Percentiles rank a stretch among this genome's conserved stretches.
phyloP scores from a whole-genome alignment of 768 basidiomycete genomes.

The Tylopilus intermedius region DNA sequence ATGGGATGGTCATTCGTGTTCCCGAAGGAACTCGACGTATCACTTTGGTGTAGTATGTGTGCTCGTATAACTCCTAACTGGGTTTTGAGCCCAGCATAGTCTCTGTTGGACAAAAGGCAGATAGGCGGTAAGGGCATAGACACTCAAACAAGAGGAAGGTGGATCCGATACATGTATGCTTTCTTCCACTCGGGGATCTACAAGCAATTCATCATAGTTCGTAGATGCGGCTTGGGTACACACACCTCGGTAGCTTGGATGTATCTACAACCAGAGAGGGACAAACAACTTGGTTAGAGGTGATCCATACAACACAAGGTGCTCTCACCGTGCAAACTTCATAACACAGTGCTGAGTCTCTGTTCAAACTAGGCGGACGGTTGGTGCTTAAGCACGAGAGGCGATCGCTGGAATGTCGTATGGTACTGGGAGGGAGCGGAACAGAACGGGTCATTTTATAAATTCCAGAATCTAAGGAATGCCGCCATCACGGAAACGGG shows the following conservation, averaged over 20 bases:
- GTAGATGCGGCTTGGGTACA: background rate
- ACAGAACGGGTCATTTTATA: constrained; percentile 8
- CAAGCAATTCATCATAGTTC: background rate
- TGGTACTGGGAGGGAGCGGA: constrained; percentile 3
- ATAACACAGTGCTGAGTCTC: constrained; percentile 27
- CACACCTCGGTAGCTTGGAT: constrained; percentile 64
- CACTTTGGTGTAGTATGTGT: constrained; percentile 19
- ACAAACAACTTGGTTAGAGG: background rate
- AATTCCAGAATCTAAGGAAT: constrained; percentile 3
- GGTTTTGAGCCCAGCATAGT: constrained; percentile 70
- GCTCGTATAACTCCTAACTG: constrained; percentile 53
- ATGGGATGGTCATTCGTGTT: background rate
- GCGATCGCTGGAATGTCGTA: background rate
- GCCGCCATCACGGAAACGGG: background rate
- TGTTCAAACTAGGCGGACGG: background rate
- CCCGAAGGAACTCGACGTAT: constrained; percentile 11
- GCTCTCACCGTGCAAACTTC: constrained; percentile 55
- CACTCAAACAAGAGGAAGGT: background rate
- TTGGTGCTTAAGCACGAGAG: background rate
- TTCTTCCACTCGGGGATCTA: constrained; percentile 62
- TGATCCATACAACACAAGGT: background rate
- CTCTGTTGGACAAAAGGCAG: constrained; percentile 35
- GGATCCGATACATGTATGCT: constrained; percentile 28
- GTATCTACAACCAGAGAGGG: constrained; percentile 40
- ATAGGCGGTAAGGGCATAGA: background rate